Evolutionary conservation across 208 protist species (phyloP).

Genomic region (Trypanosoma mega): DNA sequence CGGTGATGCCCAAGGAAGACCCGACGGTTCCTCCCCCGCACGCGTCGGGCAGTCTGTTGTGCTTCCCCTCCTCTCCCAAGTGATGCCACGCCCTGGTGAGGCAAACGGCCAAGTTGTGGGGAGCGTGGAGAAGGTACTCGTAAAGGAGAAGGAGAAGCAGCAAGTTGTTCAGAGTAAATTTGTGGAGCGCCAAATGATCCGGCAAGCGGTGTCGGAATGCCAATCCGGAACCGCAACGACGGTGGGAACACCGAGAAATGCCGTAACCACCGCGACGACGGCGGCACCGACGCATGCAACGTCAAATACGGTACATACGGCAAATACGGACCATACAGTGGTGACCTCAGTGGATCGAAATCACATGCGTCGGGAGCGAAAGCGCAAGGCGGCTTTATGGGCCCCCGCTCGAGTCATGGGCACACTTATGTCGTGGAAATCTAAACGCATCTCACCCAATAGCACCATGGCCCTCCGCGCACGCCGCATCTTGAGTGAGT

Average conservation of each 20-base stretch:
- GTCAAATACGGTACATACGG: too few species aligned
- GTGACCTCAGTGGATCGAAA: slow-evolving; percentile 31
- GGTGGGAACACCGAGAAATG: too few species aligned
- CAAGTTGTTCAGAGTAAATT: slow-evolving; percentile 13
- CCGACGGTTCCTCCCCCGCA: background rate
- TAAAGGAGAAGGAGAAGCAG: slow-evolving; percentile 15
- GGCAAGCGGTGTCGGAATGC: background rate
- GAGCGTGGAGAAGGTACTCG: slow-evolving; percentile 29
- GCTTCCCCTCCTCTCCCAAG: slow-evolving; percentile 10
- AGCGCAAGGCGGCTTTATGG: slow-evolving; percentile 47
- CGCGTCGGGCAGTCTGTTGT: background rate
- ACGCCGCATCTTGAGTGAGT: too few species aligned
- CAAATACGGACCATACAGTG: too few species aligned
- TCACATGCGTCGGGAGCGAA: slow-evolving; percentile 33
- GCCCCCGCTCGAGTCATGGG: slow-evolving; percentile 68
- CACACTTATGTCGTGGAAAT: slow-evolving; percentile 75
- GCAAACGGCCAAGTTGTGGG: slow-evolving; percentile 13
- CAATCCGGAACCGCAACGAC: too few species aligned
- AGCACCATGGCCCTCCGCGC: background rate
- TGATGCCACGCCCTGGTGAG: background rate
- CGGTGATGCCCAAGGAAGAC: slow-evolving; percentile 11
- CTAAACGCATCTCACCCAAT: background rate
- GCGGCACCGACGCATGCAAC: too few species aligned
- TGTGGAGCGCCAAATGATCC: background rate
- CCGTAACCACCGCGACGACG: too few species aligned